Evolutionary conservation across 495 filamentous ascomycete species (phyloP), one percentile per base, ranked within the genome.

Genomic region (Talaromyces nanjingensis): DNA sequence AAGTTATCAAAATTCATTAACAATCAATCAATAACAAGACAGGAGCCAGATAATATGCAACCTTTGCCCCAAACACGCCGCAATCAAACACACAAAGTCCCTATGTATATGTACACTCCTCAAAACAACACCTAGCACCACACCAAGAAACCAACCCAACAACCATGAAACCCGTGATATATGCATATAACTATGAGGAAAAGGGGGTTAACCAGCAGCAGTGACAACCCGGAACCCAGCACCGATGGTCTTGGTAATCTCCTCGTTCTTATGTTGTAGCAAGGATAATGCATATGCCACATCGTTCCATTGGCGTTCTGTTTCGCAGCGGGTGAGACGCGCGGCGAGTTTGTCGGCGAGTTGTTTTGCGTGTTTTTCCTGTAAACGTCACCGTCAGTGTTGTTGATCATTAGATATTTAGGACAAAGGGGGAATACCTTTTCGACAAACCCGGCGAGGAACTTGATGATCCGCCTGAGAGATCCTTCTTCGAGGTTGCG

Each of bases 341-440:
- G 92, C 92, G 1, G 96, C 93, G 8, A 99, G 80, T 73, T 99
- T 99, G 60, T 92, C 88, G 0, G 96, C 88, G 11, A 99, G 84
- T 74, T 98, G 93, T 67, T 96, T 96, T 49, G 96, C 93, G 73
- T 99, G 94, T 79, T 97, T 98, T 73, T 99, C 96, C 92, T n/a
- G n/a, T n/a, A n/a, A n/a, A n/a, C n/a, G n/a, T n/a, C n/a, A n/a
- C n/a, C n/a, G n/a, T n/a, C n/a, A n/a, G n/a, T n/a, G n/a, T n/a
- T n/a, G n/a, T n/a, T n/a, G n/a, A n/a, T n/a, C n/a, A n/a, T n/a
- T n/a, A n/a, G n/a, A n/a, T n/a, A n/a, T n/a, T n/a, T n/a, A n/a
- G n/a, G n/a, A n/a, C n/a, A n/a, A n/a, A n/a, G n/a, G n/a, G 67
- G 27, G 68, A 77, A 72, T 78, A 96, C 93, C 89, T 98, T 99